Evolutionary conservation across 148 eudicot genomes (phyloP).

Genomic region (Cornus suecica): DNA sequence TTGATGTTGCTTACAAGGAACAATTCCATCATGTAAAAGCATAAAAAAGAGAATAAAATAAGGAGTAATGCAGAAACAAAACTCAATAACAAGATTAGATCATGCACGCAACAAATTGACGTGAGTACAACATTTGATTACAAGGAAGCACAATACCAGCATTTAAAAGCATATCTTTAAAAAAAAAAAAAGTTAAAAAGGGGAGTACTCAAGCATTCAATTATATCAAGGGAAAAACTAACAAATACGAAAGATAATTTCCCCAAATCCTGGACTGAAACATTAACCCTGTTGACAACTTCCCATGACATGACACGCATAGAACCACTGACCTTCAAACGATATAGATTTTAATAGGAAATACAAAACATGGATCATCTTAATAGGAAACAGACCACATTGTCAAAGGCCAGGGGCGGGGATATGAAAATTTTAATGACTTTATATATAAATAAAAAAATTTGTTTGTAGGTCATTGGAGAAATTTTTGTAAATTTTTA

Average conservation of each 20-base stretch:
- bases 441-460: too few relatives aligned
- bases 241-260: neutral
- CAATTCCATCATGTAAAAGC: neutral
- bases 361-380: neutral
- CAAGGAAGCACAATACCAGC: too few relatives aligned
- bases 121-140: too few relatives aligned
- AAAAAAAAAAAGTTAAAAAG: too few relatives aligned
- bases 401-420: too few relatives aligned
- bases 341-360: conserved; percentile 2
- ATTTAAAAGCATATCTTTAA: too few relatives aligned
- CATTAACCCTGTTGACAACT: neutral
- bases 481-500: too few relatives aligned
- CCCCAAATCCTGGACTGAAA: neutral
- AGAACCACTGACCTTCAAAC: neutral
- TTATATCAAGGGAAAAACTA: conserved; percentile 2
- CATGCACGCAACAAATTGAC: too few relatives aligned
- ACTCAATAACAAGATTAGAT: too few relatives aligned
- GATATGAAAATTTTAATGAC: too few relatives aligned
- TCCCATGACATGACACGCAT: neutral
- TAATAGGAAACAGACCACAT: neutral
- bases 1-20: neutral
- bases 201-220: too few relatives aligned
- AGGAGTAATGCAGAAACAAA: neutral
- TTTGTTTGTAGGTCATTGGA: too few relatives aligned
- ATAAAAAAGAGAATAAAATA: neutral